Conservation (phyloP, 2,329 filamentous ascomycete species). For the Ilyonectria destructans region DNA sequence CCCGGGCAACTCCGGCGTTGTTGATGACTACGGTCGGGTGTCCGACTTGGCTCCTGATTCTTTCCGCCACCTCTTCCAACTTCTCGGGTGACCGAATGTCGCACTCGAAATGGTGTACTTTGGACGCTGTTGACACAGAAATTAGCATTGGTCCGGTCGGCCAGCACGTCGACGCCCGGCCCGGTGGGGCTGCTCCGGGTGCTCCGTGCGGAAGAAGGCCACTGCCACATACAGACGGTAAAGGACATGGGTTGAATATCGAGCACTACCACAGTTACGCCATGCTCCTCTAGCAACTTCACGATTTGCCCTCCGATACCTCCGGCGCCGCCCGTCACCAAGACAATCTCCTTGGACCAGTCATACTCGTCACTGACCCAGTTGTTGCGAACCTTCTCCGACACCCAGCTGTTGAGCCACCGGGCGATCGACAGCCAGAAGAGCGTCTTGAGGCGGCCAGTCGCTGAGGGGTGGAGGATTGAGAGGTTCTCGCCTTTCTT, state of each 20-base stretch:
- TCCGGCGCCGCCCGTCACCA: conserved; percentile 82
- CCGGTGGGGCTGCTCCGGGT: conserved; percentile 8
- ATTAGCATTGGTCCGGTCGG: conserved; percentile 26
- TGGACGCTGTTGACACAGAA: conserved; percentile 53
- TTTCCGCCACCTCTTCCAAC: conserved; percentile 67
- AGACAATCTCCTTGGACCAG: conserved; percentile 79
- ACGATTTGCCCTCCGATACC: conserved; percentile 82
- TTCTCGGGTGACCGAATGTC: conserved; percentile 75
- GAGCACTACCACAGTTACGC: conserved; percentile 79
- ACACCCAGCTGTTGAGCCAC: conserved; percentile 51
- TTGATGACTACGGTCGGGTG: conserved; percentile 81
- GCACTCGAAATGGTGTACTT: conserved; percentile 79
- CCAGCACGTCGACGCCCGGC: conserved; percentile 19
- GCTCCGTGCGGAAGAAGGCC: not conserved
- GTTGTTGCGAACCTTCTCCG: conserved; percentile 55
- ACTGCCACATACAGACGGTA: conserved; percentile 59
- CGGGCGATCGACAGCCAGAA: conserved; percentile 52
- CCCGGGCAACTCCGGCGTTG: conserved; percentile 78
- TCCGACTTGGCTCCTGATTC: conserved; percentile 72
- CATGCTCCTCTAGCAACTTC: conserved; percentile 74
- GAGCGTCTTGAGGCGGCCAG: conserved; percentile 63
- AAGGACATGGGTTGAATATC: conserved; percentile 78
- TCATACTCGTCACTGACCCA: conserved; percentile 66
- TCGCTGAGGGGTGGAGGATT: conserved; percentile 66
- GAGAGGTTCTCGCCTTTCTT: conserved; percentile 71